Percentiles rank a stretch among this genome's conserved stretches.
phyloP scores from a whole-genome alignment of 768 basidiomycete species.

The Leucocoprinus leucothites region DNA sequence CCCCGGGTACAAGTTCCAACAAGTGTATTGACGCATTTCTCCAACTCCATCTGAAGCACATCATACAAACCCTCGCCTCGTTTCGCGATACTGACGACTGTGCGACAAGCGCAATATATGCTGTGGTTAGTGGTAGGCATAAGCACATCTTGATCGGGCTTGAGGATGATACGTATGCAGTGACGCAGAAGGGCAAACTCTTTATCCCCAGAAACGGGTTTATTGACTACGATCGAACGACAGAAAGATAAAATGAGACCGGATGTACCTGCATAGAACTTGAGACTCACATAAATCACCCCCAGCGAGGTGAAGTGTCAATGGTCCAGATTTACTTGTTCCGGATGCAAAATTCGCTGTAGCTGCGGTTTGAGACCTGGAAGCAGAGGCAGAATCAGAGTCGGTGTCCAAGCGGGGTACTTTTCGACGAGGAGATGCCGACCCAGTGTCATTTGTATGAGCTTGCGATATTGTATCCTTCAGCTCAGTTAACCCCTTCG shows the following conservation, averaged over 20 bases:
- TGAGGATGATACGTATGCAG: constrained; percentile 40
- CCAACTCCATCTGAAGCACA: constrained; percentile 55
- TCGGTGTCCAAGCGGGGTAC: constrained; percentile 62
- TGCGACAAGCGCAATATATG: constrained; percentile 56
- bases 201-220: constrained; percentile 21
- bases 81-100: constrained; percentile 48
- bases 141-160: constrained; percentile 16
- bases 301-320: constrained; percentile 33
- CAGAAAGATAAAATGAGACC: neutral
- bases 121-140: constrained; percentile 51
- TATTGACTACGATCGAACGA: constrained; percentile 15
- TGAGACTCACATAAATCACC: neutral
- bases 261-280: neutral
- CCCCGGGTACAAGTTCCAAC: constrained; percentile 32
- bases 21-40: constrained; percentile 45
- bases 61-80: constrained; percentile 59
- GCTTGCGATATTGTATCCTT: constrained; percentile 31
- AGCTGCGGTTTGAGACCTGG: constrained; percentile 41
- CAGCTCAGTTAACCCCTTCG: constrained; percentile 39
- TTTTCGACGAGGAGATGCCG: constrained; percentile 63
- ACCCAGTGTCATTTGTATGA: constrained; percentile 33
- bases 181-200: constrained; percentile 29
- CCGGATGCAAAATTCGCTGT: constrained; percentile 9
- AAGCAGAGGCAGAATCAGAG: constrained; percentile 67
- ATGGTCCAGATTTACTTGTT: neutral